Base-by-base conservation (phyloP, 805 yeast genomes). In the Pichia nakasei region DNA sequence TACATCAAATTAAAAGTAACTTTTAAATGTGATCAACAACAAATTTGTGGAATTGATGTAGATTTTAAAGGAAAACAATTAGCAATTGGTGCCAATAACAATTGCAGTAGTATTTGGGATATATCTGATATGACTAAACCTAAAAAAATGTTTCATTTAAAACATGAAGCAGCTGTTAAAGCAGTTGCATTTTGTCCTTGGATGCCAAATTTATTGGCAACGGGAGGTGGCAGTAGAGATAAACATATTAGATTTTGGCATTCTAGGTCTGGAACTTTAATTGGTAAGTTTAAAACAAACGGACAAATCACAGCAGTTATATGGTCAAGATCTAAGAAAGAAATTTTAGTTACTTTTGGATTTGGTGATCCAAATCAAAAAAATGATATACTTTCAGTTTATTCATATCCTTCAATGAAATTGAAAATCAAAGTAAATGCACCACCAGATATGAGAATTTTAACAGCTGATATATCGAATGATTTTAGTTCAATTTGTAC, bases 181-280 rank as follows among this genome's bases (percentile, higher is more conserved):
- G 97, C 96, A 0, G 67, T 89, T 37, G 83, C 91, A 4, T 89
- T 76, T 54, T 89, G 96, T 57, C 97, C 97, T 0, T 88, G 96
- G 96, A 72, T 86, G 18, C 77, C 77, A 13, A 71, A 82, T 2
- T 63, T 89, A 9, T 59, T 89, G 31, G 96, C 91, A 1, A 87
- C 96, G 0, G 97, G 97, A 0, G 96, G 93, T 3, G 97, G 97
- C 0, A 76, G 82, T 19, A 80, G 78, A 52, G 97, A 89, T 58
- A 66, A 89, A 41, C 73, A 73, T n/a, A 75, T 88, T 9, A 59
- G 89, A 46, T 86, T 87, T 58, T 88, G 96, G 96, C 95, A 89
- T 59, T 73, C 93, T 0, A 66, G 66, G 3, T 70, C 91, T 0
- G 96, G 96, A 0, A 82, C 94, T 0, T 59, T 85, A 26, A 63